These are phyloP conservation scores for Lachancea dasiensis DNA, from an alignment of 805 yeast species.

Conservation along the genomic window DNA sequence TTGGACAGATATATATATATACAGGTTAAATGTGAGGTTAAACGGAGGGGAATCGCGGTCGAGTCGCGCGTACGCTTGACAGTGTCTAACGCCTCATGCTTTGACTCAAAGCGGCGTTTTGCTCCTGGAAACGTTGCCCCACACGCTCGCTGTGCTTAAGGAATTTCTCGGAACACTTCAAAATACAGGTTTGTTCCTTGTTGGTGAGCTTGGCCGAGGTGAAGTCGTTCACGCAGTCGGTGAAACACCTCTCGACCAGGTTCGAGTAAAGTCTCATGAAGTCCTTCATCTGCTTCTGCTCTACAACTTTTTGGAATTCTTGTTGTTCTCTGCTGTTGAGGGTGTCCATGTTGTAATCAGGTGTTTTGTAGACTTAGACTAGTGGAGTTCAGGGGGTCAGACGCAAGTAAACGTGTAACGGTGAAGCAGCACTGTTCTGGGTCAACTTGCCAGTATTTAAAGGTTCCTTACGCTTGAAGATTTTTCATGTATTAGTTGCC, in stretches of 20 bases:
- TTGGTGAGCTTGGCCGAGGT: constrained; percentile 82
- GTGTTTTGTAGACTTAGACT: too few species aligned
- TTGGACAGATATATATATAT: too few species aligned
- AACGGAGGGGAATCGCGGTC: too few species aligned
- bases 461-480: too few species aligned
- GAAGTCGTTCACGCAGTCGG: constrained; percentile 97
- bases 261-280: constrained; percentile 96
- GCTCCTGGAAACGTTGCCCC: constrained; percentile 98
- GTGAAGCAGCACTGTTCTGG: too few species aligned
- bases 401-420: too few species aligned
- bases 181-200: constrained; percentile 80
- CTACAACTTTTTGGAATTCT: constrained; percentile 90
- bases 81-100: constrained; percentile 41
- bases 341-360: constrained; percentile 69
- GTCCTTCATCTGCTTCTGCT: constrained; percentile 97
- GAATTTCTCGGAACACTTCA: constrained; percentile 95
- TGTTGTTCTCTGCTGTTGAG: constrained; percentile 94
- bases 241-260: constrained; percentile 93
- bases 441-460: too few species aligned
- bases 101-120: constrained; percentile 76
- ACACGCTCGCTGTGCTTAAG: constrained; percentile 97
- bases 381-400: too few species aligned
- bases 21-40: neutral
- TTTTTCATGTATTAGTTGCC: too few species aligned
- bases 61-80: neutral